A percentile compares a stretch with the other conserved stretches of the same genome.
phyloP scores from a whole-genome alignment of 768 basidiomycete species.

The Vararia minispora region DNA sequence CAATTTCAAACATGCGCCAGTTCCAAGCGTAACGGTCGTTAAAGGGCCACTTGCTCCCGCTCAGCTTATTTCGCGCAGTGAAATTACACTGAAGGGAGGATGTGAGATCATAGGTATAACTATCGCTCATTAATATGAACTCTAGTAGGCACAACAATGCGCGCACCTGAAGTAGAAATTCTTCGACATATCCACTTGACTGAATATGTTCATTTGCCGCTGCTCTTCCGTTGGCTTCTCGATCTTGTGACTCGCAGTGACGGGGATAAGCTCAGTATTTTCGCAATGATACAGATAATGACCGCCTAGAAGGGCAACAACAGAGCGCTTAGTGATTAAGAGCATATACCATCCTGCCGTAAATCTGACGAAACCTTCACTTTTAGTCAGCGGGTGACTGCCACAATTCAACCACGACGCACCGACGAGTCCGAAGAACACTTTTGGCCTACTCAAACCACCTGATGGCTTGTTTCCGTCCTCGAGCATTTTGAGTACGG shows the following conservation, averaged over 20 bases:
- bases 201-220: conserved; percentile 81
- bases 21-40: conserved; percentile 96
- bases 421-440: conserved; percentile 82
- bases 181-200: conserved; percentile 96
- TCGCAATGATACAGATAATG: conserved; percentile 97
- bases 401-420: too few relatives aligned
- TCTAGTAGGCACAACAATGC: neutral
- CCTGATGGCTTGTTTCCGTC: conserved; percentile 88
- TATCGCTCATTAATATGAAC: conserved; percentile 19
- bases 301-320: conserved; percentile 88
- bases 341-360: conserved; percentile 97
- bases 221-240: conserved; percentile 87
- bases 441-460: conserved; percentile 68
- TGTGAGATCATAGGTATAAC: conserved; percentile 94
- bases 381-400: neutral
- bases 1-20: conserved; percentile 66
- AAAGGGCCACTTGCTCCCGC: conserved; percentile 46
- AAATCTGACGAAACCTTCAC: conserved; percentile 79
- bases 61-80: conserved; percentile 38
- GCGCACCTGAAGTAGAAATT: conserved; percentile 94
- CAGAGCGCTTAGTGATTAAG: conserved; percentile 77
- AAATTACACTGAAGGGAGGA: conserved; percentile 93
- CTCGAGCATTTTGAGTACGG: conserved; percentile 88
- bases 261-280: conserved; percentile 71
- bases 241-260: conserved; percentile 69